Evolutionary conservation across 306 rosid species (phyloP).

Genomic region (Styphnolobium japonicum): DNA sequence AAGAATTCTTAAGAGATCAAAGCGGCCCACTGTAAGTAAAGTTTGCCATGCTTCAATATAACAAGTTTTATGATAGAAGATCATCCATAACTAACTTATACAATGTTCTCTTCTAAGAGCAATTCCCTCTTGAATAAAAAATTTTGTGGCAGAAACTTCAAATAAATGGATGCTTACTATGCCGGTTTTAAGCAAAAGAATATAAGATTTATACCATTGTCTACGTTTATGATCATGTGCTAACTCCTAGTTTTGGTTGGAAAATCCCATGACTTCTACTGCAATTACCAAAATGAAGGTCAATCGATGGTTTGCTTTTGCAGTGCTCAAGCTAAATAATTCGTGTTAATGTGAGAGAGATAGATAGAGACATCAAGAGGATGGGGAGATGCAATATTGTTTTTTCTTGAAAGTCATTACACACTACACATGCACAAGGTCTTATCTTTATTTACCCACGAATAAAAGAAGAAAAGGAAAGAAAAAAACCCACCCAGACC

Average conservation of each 20-base stretch:
- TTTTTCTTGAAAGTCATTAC: background rate
- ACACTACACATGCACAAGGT: background rate
- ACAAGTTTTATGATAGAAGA: conserved; percentile 3
- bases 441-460: no score
- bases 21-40: conserved; percentile 88
- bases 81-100: background rate
- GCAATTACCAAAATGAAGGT: background rate
- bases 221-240: conserved; percentile 6
- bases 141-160: background rate
- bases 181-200: background rate
- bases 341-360: background rate
- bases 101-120: background rate
- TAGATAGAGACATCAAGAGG: background rate
- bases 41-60: conserved; percentile 13
- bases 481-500: background rate
- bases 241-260: background rate
- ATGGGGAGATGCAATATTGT: background rate
- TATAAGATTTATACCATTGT: background rate
- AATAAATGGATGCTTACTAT: background rate
- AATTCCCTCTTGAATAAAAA: background rate
- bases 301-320: background rate
- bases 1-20: conserved; percentile 67
- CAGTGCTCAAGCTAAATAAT: background rate
- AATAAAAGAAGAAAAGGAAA: background rate
- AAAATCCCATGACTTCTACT: background rate